Base-by-base conservation (phyloP, 176 grass and related monocot genomes). In the Urochloa ruziziensis region DNA sequence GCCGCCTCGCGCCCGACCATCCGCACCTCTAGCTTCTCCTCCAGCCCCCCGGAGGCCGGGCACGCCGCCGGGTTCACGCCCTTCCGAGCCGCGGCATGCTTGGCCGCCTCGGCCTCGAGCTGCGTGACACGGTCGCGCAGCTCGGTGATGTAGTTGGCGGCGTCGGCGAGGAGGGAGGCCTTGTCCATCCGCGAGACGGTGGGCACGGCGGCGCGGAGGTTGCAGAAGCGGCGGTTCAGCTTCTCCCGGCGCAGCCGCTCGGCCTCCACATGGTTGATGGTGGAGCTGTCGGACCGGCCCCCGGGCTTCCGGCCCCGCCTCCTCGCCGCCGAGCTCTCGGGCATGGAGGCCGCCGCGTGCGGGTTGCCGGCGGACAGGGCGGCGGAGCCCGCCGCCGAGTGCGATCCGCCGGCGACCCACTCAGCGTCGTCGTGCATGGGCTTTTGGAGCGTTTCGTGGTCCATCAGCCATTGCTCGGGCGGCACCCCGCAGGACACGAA, bases 131-230 rank as follows among this genome's bases (percentile, higher is more conserved):
- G 82, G 14, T 60, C 62, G 23, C 84, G 67, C n/a, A 93, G 82
- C 62, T 90, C 80, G 37, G 82, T 47, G 73, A 90, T 93, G 87
- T 93, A 90, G 64, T 69, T 25, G 4, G 75, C 57, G 34, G 87
- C 87, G 67, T 89, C 91, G 1, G 80, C 73, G 40, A 93, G 84
- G 15, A 89, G 90, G 5, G 91, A 93, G 6, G 91, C 80, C 68
- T 89, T 92, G 80, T 92, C 87, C 91, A 92, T 89, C 27, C 91
- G 62, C 0, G 91, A 93, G 35, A 93, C 87, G 7, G 82, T 93
- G 6, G 91, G 87, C 2, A 93, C 91, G 32, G 75, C 69, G 16
- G 84, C 88, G 1, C 87, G 87, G 42, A 93, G 91, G 13, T 82
- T 74, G 73, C 79, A 90, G 71, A 93, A 90, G 6, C 80, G 74